Percentiles rank a stretch among this genome's conserved stretches.
These are phyloP conservation scores for Flaveria sonorensis DNA, from an alignment of 129 eudicot genomes.

Conservation along the genomic window DNA sequence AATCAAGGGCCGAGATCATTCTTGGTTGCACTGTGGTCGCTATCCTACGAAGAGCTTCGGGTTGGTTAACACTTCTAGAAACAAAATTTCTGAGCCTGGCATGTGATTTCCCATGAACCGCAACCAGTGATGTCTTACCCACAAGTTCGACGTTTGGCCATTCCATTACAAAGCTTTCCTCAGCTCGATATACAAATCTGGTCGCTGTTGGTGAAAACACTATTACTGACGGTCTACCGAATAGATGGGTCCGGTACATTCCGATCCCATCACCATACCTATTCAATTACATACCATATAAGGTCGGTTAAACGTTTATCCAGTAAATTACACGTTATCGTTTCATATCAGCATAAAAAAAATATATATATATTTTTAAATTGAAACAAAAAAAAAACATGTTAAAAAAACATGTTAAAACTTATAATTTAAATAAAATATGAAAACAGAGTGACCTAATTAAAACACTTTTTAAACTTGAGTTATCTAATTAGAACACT, in stretches of 20 bases:
- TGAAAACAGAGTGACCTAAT: no score
- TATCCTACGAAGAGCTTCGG: slow-evolving; percentile 57
- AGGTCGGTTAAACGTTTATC: no score
- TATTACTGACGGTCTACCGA: slow-evolving; percentile 54
- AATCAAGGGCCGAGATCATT: slow-evolving; percentile 48
- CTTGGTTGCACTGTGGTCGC: slow-evolving; percentile 58
- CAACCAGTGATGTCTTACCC: slow-evolving; percentile 41
- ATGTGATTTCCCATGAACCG: slow-evolving; percentile 53
- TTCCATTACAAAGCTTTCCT: slow-evolving; percentile 22
- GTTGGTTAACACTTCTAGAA: slow-evolving; percentile 54
- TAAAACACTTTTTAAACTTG: no score
- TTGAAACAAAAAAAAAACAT: no score
- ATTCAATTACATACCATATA: neutral
- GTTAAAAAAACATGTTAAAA: no score
- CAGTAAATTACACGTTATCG: no score
- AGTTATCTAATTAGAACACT: no score
- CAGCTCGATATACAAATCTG: slow-evolving; percentile 45
- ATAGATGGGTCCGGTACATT: slow-evolving; percentile 48
- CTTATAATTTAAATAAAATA: no score
- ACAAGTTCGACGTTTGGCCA: slow-evolving; percentile 46
- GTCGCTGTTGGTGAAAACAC: slow-evolving; percentile 39
- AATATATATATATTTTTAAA: no score
- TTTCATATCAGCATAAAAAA: no score
- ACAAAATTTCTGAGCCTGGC: slow-evolving; percentile 47
- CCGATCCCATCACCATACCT: slow-evolving; percentile 64